Percentiles rank a stretch among this genome's conserved stretches.
These are phyloP conservation scores for Geosiphon pyriformis DNA, from an alignment of 192 early-diverging fungal genomes.

Conservation along the genomic window DNA sequence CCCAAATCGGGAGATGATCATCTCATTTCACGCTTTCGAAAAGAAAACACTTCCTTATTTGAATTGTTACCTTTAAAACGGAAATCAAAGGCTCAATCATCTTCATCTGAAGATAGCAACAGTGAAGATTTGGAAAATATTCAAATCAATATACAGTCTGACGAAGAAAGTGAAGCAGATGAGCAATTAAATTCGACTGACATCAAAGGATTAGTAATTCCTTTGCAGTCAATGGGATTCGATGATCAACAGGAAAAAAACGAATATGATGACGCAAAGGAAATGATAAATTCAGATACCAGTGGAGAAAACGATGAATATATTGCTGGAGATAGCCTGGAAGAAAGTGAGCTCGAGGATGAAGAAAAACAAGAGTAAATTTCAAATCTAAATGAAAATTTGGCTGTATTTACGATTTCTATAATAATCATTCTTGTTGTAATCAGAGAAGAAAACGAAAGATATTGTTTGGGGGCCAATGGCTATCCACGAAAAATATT, in stretches of 20 bases:
- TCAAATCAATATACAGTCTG: constrained; percentile 46
- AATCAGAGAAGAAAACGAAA: constrained; percentile 27
- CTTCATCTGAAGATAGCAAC: constrained; percentile 34
- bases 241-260: constrained; percentile 47
- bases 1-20: too few species aligned
- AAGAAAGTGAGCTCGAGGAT: constrained; percentile 45
- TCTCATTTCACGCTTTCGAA: too few species aligned
- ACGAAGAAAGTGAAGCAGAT: constrained; percentile 43
- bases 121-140: constrained; percentile 48
- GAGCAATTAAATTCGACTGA: constrained; percentile 23
- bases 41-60: too few species aligned
- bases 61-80: too few species aligned
- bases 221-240: constrained; percentile 26
- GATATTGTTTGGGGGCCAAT: constrained; percentile 31
- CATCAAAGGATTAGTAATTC: constrained; percentile 25
- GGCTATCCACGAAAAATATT: constrained; percentile 49
- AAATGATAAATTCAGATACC: constrained; percentile 38
- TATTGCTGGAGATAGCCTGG: constrained; percentile 41
- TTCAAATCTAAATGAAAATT: constrained; percentile 36
- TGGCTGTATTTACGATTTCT: too few species aligned
- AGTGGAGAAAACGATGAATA: constrained; percentile 40
- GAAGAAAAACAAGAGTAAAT: constrained; percentile 46
- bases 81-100: too few species aligned
- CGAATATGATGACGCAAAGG: constrained; percentile 40
- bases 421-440: constrained; percentile 42